These are phyloP conservation scores for Hyaloscypha bicolor DNA, from an alignment of 495 filamentous ascomycete genomes.

Conservation along the genomic window DNA sequence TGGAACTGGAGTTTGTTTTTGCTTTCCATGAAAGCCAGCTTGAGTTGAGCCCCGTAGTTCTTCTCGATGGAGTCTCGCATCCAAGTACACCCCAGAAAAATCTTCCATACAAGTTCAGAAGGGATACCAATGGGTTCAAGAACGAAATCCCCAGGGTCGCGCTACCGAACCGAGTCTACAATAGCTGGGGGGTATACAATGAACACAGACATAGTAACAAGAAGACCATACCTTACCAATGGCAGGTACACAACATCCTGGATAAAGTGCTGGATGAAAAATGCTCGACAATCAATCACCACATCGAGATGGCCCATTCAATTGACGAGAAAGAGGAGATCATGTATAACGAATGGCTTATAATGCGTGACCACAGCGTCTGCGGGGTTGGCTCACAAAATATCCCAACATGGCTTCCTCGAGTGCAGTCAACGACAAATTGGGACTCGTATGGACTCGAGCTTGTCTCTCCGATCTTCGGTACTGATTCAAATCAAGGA, in stretches of 20 bases:
- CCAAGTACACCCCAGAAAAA: conserved; percentile 2
- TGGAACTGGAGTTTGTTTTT: conserved; percentile 26
- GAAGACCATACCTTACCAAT: too few relatives aligned
- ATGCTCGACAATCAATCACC: background rate
- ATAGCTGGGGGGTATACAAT: conserved; percentile 17
- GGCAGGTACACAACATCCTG: background rate
- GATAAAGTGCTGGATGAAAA: background rate
- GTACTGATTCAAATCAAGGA: background rate
- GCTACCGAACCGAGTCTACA: conserved; percentile 19
- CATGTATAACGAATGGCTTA: conserved; percentile 17
- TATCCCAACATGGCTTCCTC: conserved; percentile 9
- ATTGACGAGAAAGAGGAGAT: conserved; percentile 6
- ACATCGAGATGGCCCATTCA: conserved; percentile 2
- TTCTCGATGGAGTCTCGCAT: too few relatives aligned
- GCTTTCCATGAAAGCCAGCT: conserved; percentile 22
- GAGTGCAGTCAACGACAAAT: background rate
- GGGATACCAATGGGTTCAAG: background rate
- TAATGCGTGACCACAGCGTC: conserved; percentile 16
- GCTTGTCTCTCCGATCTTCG: conserved; percentile 15
- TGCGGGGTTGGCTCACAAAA: conserved; percentile 24
- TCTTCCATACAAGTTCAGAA: conserved; percentile 1
- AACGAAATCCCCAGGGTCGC: background rate
- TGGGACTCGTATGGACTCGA: conserved; percentile 30
- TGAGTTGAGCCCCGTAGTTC: background rate
- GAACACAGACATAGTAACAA: too few relatives aligned